Evolutionary conservation across 2,329 filamentous ascomycete species (phyloP).

Genomic region (Periconia sp.): DNA sequence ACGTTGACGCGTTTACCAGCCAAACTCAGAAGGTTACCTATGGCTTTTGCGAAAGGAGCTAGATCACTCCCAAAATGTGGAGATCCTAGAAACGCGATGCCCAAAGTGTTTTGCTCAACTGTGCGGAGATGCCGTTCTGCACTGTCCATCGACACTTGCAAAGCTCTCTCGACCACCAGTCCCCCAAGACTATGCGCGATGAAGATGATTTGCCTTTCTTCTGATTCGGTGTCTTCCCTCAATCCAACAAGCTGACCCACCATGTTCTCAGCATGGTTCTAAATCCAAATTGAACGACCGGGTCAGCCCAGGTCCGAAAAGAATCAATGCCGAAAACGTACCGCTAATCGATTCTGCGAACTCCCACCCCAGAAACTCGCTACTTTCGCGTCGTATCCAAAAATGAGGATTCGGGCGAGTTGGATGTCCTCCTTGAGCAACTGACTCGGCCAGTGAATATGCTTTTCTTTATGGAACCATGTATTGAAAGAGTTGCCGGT

Average conservation of each 20-base stretch:
- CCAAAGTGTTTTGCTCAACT: neutral
- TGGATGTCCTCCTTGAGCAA: slow-evolving; percentile 10
- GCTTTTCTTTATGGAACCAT: slow-evolving; percentile 9
- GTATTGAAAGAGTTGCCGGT: slow-evolving; percentile 15
- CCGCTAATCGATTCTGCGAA: neutral
- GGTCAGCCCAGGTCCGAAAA: neutral
- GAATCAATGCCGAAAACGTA: neutral
- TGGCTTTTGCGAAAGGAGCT: slow-evolving; percentile 3
- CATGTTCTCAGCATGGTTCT: slow-evolving; percentile 1
- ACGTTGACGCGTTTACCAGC: neutral
- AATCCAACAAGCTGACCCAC: neutral
- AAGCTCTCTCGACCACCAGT: slow-evolving; percentile 3
- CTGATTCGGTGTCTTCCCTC: slow-evolving; percentile 1
- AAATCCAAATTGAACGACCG: neutral
- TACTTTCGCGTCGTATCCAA: slow-evolving; percentile 19
- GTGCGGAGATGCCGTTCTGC: slow-evolving; percentile 2
- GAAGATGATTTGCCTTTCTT: slow-evolving; percentile 5
- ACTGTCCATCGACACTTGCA: neutral
- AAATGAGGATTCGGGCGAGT: slow-evolving; percentile 13
- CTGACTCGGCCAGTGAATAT: slow-evolving; percentile 10
- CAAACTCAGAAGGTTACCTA: neutral
- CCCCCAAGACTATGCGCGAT: slow-evolving; percentile 8
- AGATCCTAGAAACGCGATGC: slow-evolving; percentile 10
- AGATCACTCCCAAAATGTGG: slow-evolving; percentile 8
- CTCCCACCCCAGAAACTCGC: slow-evolving; percentile 9